Conservation (phyloP, 176 grass and related monocot genomes). For the Rhynchospora tenuis region DNA sequence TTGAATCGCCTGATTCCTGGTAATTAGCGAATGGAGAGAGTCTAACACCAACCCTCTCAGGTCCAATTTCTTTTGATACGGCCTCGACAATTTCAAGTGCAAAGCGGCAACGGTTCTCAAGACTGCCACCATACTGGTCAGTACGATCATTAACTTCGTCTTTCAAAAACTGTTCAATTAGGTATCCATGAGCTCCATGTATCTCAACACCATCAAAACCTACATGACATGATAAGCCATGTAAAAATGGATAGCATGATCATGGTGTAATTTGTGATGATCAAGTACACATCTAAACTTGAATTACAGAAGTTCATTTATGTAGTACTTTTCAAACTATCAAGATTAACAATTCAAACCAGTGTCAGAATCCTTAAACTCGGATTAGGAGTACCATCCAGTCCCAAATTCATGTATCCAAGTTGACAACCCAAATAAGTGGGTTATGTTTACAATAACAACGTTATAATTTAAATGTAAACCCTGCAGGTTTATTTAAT, state of each 20-base stretch:
- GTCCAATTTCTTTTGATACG: slow-evolving; percentile 17
- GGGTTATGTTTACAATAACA: too few species aligned
- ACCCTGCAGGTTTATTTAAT: too few species aligned
- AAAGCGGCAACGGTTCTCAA: slow-evolving; percentile 32
- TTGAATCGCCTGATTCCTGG: slow-evolving; percentile 9
- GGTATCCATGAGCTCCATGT: slow-evolving; percentile 24
- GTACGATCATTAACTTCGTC: slow-evolving; percentile 27
- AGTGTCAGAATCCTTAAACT: neutral
- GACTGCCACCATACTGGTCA: slow-evolving; percentile 22
- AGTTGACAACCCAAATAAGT: too few species aligned
- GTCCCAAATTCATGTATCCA: too few species aligned
- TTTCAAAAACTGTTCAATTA: slow-evolving; percentile 31
- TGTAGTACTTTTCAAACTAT: neutral
- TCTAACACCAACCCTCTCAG: slow-evolving; percentile 22
- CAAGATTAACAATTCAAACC: neutral
- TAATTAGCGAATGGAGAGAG: slow-evolving; percentile 26
- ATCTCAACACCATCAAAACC: slow-evolving; percentile 36
- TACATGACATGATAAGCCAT: neutral
- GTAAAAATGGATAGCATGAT: neutral
- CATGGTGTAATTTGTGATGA: neutral
- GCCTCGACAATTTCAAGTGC: slow-evolving; percentile 30
- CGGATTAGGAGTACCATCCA: too few species aligned
- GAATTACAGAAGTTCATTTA: neutral
- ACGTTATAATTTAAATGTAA: too few species aligned
- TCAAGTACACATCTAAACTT: neutral